Evolutionary conservation across 164 flowering plant genomes (phyloP).

Genomic region (Vitis rotundifolia): DNA sequence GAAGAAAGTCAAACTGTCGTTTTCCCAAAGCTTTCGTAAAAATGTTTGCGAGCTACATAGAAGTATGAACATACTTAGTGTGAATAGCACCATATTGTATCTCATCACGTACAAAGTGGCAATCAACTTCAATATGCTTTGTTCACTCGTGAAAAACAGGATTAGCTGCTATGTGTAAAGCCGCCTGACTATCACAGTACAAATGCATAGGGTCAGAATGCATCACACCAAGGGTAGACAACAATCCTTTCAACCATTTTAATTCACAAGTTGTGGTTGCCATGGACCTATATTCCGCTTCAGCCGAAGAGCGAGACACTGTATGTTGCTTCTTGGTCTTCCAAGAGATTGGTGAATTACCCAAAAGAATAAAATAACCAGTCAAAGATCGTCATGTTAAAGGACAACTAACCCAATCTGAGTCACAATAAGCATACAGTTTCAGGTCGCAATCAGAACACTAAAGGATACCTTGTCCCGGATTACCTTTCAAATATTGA

Average conservation of each 20-base stretch:
- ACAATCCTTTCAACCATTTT: background rate
- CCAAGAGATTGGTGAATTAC: conserved; percentile 1
- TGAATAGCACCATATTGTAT: background rate
- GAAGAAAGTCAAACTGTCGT: background rate
- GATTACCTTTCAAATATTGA: background rate
- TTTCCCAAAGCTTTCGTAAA: conserved; percentile 1
- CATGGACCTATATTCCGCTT: conserved; percentile 7
- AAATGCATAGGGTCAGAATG: background rate
- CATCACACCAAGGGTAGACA: background rate
- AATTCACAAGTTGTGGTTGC: conserved; percentile 2
- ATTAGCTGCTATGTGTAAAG: background rate
- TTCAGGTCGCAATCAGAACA: background rate
- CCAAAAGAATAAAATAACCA: conserved; percentile 3
- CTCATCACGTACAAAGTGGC: background rate
- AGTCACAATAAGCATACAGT: background rate
- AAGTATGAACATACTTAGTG: background rate
- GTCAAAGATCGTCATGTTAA: background rate
- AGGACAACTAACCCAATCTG: conserved; percentile 8
- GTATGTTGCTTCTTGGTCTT: conserved; percentile 11
- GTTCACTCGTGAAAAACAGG: background rate
- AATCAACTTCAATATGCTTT: conserved; percentile 4
- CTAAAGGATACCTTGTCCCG: background rate
- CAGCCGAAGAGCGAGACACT: conserved; percentile 9
- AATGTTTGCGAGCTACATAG: background rate
- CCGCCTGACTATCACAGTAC: conserved; percentile 5